Evolutionary conservation across 768 basidiomycete genomes (phyloP).

Genomic region (Hygrocybe punicea): DNA sequence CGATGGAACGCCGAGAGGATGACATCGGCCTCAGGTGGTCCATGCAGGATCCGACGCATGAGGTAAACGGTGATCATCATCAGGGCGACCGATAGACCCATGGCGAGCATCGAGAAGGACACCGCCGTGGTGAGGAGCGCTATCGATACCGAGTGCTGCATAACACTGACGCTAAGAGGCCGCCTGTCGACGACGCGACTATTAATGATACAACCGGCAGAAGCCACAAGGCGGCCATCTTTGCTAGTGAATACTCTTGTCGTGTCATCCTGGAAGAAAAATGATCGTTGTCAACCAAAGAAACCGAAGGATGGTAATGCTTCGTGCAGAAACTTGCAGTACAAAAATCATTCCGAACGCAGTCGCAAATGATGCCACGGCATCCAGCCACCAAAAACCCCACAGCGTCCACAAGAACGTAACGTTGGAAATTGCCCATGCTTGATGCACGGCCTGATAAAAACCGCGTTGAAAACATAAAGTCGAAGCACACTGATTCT

Average conservation of each 20-base stretch:
- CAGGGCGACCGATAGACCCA: slow-evolving; percentile 47
- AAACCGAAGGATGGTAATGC: not conserved
- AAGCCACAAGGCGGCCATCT: slow-evolving; percentile 55
- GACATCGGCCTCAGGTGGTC: slow-evolving; percentile 36
- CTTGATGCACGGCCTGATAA: slow-evolving; percentile 7
- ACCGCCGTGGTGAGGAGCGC: slow-evolving; percentile 49
- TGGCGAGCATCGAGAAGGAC: slow-evolving; percentile 30
- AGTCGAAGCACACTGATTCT: not conserved
- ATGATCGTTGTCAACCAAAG: not conserved
- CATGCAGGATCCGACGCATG: slow-evolving; percentile 46
- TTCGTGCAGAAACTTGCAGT: slow-evolving; percentile 22
- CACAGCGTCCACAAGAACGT: slow-evolving; percentile 55
- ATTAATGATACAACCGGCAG: slow-evolving; percentile 60
- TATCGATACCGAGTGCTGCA: slow-evolving; percentile 29
- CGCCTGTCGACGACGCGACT: slow-evolving; percentile 58
- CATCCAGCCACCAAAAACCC: slow-evolving; percentile 65
- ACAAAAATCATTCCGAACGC: slow-evolving; percentile 17
- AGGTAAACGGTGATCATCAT: slow-evolving; percentile 56
- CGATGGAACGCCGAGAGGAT: slow-evolving; percentile 50
- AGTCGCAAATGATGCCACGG: slow-evolving; percentile 40
- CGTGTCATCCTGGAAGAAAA: slow-evolving; percentile 42
- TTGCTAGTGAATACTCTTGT: slow-evolving; percentile 48
- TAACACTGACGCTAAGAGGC: slow-evolving; percentile 45
- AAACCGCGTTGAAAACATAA: too few species aligned
- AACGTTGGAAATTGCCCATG: slow-evolving; percentile 49